These are phyloP conservation scores for Evansstolkia leycettana DNA, from an alignment of 495 filamentous ascomycete genomes.

Conservation along the genomic window DNA sequence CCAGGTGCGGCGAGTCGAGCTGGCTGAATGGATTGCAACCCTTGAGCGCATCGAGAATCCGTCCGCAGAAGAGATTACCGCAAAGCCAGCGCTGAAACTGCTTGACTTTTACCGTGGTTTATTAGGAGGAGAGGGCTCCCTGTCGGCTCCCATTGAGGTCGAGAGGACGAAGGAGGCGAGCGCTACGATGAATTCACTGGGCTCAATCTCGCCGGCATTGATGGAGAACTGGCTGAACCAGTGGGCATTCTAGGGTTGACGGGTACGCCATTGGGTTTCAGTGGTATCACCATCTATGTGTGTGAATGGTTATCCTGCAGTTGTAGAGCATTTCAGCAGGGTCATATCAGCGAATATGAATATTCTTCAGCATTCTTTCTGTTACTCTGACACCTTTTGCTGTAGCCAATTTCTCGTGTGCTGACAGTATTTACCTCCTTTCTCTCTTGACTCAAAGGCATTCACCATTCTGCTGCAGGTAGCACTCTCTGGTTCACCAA, in stretches of 20 bases:
- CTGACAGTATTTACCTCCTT: no score
- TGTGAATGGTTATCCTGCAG: no score
- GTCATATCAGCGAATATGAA: no score
- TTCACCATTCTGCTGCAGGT: no score
- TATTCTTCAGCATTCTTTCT: no score
- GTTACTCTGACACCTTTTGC: no score
- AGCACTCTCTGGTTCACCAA: no score
- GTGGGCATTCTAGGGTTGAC: constrained; percentile 7
- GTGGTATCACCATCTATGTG: no score
- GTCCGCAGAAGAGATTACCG: constrained; percentile 1
- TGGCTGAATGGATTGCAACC: constrained; percentile 9
- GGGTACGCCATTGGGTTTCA: no score
- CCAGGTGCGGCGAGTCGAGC: constrained; percentile 1
- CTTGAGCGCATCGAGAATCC: constrained; percentile 4
- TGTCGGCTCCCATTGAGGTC: constrained; percentile 5
- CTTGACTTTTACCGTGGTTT: constrained; percentile 12
- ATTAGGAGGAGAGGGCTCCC: constrained; percentile 1
- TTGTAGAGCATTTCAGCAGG: no score
- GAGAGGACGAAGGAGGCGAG: constrained; percentile 6
- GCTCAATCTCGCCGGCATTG: constrained; percentile 5
- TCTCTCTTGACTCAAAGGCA: no score
- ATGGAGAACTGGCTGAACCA: constrained; percentile 15
- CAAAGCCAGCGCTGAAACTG: constrained; percentile 15
- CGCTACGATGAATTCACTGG: constrained; percentile 9
- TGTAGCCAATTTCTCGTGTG: no score